Conservation (phyloP, 805 yeast genomes). For the Kodamaea leandrae region DNA sequence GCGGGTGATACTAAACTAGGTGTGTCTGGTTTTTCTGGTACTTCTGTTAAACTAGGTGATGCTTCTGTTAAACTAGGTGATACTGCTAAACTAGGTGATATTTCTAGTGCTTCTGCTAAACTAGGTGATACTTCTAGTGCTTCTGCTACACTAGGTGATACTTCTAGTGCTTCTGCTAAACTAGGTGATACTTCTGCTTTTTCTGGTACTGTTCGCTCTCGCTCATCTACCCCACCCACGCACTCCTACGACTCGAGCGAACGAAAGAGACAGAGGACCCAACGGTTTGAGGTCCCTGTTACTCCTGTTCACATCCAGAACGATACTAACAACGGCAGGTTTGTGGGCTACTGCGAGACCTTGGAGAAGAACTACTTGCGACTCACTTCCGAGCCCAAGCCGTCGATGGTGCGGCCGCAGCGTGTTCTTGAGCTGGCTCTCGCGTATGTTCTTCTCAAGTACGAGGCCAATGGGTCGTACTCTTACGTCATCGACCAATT, state of each 20-base stretch:
- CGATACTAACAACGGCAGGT: constrained; percentile 6
- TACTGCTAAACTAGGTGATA: no score
- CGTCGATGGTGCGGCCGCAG: constrained; percentile 75
- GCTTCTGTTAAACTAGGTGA: no score
- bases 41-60: no score
- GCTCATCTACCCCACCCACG: no score
- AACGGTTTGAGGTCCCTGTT: constrained; percentile 43
- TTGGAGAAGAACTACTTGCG: constrained; percentile 80
- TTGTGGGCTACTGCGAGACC: constrained; percentile 60
- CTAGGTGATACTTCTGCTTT: no score
- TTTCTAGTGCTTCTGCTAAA: no score
- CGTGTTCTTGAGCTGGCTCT: constrained; percentile 57
- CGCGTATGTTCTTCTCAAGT: constrained; percentile 51
- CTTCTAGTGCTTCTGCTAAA: no score
- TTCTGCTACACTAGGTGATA: no score
- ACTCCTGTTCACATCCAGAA: not conserved
- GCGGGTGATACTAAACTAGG: not conserved
- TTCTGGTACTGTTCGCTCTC: no score
- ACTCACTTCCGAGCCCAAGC: constrained; percentile 89
- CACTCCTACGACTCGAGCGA: constrained; percentile 24
- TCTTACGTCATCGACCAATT: constrained; percentile 84
- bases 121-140: no score
- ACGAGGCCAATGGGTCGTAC: constrained; percentile 51
- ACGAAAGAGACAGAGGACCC: constrained; percentile 43
- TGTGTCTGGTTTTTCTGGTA: no score